Percentiles rank a stretch among this genome's conserved stretches.
Conservation (phyloP, 2,329 filamentous ascomycete species). For the Fusarium mexicanum region DNA sequence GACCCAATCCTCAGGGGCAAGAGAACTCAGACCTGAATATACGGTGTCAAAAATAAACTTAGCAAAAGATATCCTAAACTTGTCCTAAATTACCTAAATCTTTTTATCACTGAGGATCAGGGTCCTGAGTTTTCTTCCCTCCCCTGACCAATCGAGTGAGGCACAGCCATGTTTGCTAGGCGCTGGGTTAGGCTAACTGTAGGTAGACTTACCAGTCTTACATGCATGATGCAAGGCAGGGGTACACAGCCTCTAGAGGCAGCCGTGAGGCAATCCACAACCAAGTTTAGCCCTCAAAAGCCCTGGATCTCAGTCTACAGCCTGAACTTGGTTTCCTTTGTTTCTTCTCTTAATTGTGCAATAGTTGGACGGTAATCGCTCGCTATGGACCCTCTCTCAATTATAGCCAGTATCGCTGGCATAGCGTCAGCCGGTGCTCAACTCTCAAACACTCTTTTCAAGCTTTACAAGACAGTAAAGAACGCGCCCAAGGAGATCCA, state of each 20-base stretch:
- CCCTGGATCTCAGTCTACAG: neutral
- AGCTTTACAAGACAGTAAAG: neutral
- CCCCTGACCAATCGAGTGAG: neutral
- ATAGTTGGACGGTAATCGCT: too few relatives aligned
- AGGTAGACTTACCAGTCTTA: neutral
- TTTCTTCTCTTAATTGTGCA: neutral
- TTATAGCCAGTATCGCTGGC: slow-evolving; percentile 27
- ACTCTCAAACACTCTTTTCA: slow-evolving; percentile 15
- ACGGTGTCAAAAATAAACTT: neutral
- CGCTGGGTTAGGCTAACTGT: neutral
- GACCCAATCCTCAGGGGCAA: neutral
- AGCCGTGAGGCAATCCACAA: slow-evolving; percentile 4
- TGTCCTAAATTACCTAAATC: neutral
- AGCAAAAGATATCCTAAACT: neutral
- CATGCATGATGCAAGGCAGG: neutral
- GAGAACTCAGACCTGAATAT: neutral
- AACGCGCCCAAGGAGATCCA: slow-evolving; percentile 12
- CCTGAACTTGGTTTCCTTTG: neutral
- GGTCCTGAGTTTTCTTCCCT: neutral
- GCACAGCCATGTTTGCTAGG: too few relatives aligned
- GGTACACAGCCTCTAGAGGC: slow-evolving; percentile 14
- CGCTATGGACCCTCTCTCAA: slow-evolving; percentile 24
- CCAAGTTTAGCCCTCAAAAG: neutral
- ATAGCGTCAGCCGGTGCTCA: slow-evolving; percentile 25
- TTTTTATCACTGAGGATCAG: neutral